A percentile compares a stretch with the other conserved stretches of the same genome.
phyloP scores from a whole-genome alignment of 2,329 filamentous ascomycete genomes.

The Clonostachys rosea region DNA sequence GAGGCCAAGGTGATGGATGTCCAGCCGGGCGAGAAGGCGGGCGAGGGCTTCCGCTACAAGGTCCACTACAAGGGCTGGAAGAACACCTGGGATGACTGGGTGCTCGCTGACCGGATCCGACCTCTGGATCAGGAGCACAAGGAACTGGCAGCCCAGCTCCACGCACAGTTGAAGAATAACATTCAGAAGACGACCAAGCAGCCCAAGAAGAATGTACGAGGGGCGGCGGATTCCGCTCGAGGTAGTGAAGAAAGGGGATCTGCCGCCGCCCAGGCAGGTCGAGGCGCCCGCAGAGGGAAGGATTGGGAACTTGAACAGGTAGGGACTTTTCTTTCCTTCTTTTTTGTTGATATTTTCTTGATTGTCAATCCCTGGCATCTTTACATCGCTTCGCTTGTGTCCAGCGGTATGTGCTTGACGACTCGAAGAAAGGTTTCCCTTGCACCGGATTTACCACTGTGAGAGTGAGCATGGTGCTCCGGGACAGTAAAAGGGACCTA shows the following conservation, averaged over 20 bases:
- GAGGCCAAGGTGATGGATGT: constrained; percentile 93
- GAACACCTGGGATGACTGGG: constrained; percentile 99
- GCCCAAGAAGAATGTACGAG: constrained; percentile 35
- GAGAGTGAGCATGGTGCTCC: no score
- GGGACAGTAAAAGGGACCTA: no score
- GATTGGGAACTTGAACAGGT: constrained; percentile 84
- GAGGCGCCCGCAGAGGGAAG: constrained; percentile 69
- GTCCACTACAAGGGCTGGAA: constrained; percentile 99
- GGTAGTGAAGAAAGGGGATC: constrained; percentile 76
- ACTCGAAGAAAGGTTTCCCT: no score
- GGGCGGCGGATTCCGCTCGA: constrained; percentile 45
- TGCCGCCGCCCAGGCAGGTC: constrained; percentile 51
- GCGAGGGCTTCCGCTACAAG: constrained; percentile 74
- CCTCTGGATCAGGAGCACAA: constrained; percentile 95
- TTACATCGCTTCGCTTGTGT: no score
- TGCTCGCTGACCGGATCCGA: constrained; percentile 84
- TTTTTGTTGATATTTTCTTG: not conserved
- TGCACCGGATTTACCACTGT: no score
- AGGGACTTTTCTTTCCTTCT: constrained; percentile 21
- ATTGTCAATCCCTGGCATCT: no score
- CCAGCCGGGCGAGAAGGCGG: constrained; percentile 57
- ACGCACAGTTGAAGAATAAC: constrained; percentile 61
- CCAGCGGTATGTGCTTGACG: no score
- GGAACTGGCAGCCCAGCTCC: constrained; percentile 73
- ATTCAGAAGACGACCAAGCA: constrained; percentile 49